Percentiles rank a stretch among this genome's conserved stretches.
Conservation (phyloP, 352 stramenopile species). For the Peronospora farinosa region DNA sequence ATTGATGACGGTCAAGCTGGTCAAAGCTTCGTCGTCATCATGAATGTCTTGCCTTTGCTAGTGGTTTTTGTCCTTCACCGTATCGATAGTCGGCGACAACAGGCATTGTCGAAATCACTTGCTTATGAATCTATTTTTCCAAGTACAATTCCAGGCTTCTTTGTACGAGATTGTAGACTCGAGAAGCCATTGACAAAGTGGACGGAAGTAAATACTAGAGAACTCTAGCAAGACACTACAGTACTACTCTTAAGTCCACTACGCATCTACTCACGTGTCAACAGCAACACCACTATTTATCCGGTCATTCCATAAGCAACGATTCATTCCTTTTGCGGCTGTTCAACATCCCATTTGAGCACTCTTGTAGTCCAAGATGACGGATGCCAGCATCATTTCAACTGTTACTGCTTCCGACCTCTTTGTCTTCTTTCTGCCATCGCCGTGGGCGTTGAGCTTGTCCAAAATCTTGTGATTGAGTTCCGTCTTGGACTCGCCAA, state of each 20-base stretch:
- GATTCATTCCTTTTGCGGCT: slow-evolving; percentile 13
- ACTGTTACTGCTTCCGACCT: slow-evolving; percentile 46
- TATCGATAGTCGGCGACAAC: too few relatives aligned
- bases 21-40: too few relatives aligned
- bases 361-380: slow-evolving; percentile 75
- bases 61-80: too few relatives aligned
- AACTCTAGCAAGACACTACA: too few relatives aligned
- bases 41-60: too few relatives aligned
- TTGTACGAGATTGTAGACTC: too few relatives aligned
- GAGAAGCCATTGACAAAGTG: too few relatives aligned
- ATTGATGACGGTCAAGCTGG: too few relatives aligned
- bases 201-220: too few relatives aligned
- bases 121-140: too few relatives aligned
- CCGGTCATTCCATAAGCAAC: slow-evolving; percentile 53
- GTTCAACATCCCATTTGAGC: slow-evolving; percentile 21
- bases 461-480: slow-evolving; percentile 81
- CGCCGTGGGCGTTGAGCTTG: slow-evolving; percentile 64
- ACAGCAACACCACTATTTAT: background rate
- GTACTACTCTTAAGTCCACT: background rate
- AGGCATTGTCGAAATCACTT: too few relatives aligned
- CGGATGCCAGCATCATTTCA: slow-evolving; percentile 75
- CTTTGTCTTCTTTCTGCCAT: slow-evolving; percentile 25
- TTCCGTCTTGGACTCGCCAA: slow-evolving; percentile 80
- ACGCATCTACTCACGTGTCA: background rate
- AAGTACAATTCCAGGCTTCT: too few relatives aligned